These are phyloP conservation scores for Paracoccidioides lutzii DNA, from an alignment of 2,329 filamentous ascomycete genomes.

Conservation along the genomic window DNA sequence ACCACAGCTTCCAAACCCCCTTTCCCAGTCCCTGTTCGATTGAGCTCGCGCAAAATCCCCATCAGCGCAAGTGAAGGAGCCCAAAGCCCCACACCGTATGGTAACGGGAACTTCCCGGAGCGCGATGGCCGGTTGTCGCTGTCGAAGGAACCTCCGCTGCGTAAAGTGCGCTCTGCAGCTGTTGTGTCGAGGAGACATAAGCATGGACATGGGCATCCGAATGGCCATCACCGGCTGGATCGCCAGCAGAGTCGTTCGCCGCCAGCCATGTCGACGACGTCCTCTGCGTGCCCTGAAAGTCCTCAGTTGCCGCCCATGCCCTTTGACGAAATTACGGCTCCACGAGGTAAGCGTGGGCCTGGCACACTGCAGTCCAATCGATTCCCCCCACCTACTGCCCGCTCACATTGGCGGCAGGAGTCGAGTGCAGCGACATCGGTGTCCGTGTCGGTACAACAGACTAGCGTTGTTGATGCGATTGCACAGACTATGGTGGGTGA, in stretches of 20 bases:
- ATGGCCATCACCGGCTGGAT: conserved; percentile 28
- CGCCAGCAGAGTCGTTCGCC: conserved; percentile 36
- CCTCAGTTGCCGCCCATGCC: conserved; percentile 61
- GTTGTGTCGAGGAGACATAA: conserved; percentile 43
- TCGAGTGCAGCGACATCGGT: conserved; percentile 32
- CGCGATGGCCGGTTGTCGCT: conserved; percentile 36
- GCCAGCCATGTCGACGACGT: conserved; percentile 49
- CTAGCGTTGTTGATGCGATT: conserved; percentile 86
- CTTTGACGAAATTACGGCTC: conserved; percentile 53
- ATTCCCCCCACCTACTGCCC: conserved; percentile 13
- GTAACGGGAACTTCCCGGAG: conserved; percentile 41
- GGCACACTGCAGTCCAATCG: conserved; percentile 14
- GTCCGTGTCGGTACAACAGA: conserved; percentile 48
- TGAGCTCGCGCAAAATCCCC: conserved; percentile 67
- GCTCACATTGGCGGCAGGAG: conserved; percentile 27
- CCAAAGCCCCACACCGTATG: conserved; percentile 58
- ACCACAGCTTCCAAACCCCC: conserved; percentile 37
- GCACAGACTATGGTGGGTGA: conserved; percentile 98
- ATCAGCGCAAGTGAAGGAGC: conserved; percentile 61
- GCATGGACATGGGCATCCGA: no score
- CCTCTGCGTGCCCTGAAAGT: conserved; percentile 54
- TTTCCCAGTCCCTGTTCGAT: conserved; percentile 80
- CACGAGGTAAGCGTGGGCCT: conserved; percentile 22
- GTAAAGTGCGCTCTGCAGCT: conserved; percentile 75
- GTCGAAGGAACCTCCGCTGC: conserved; percentile 47